Evolutionary conservation across 495 filamentous ascomycete species (phyloP).

Genomic region (Podospora sp.): DNA sequence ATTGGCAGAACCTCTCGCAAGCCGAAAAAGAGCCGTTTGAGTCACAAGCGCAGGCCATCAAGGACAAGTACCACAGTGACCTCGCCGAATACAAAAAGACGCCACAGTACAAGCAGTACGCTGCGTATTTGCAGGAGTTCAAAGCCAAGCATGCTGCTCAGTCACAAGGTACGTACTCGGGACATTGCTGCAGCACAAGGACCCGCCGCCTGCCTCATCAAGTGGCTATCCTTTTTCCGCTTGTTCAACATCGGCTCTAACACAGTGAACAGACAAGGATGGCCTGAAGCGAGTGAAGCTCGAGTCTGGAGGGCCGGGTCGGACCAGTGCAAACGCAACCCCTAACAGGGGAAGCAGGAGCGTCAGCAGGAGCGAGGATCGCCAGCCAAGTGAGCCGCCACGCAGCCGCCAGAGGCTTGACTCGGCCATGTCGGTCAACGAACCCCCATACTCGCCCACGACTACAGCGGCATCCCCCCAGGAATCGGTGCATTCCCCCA

Average conservation of each 20-base stretch:
- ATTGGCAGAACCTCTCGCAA: constrained; percentile 70
- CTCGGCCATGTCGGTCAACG: constrained; percentile 41
- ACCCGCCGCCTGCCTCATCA: neutral
- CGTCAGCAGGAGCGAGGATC: constrained; percentile 47
- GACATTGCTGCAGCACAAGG: neutral
- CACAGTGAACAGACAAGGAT: constrained; percentile 44
- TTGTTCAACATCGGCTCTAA: constrained; percentile 9
- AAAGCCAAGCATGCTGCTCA: constrained; percentile 62
- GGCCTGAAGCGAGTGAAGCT: constrained; percentile 47
- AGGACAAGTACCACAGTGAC: constrained; percentile 70
- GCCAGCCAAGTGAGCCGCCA: constrained; percentile 49
- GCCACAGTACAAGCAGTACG: constrained; percentile 59
- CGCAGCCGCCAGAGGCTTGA: constrained; percentile 42
- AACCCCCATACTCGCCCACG: constrained; percentile 36
- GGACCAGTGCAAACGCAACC: constrained; percentile 37
- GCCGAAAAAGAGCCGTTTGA: constrained; percentile 71
- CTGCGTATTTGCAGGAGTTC: constrained; percentile 71
- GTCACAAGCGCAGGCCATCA: constrained; percentile 64
- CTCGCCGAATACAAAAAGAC: constrained; percentile 76
- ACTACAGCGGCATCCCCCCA: constrained; percentile 33
- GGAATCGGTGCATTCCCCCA: constrained; percentile 41
- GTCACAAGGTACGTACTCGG: constrained; percentile 44
- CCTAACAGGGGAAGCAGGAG: constrained; percentile 43
- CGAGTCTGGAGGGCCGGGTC: constrained; percentile 26
- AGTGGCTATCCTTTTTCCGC: neutral